Percentiles rank a stretch among this genome's conserved stretches.
Evolutionary conservation across 2,329 filamentous ascomycete species (phyloP).

Genomic region (Colletotrichum spaethianum): DNA sequence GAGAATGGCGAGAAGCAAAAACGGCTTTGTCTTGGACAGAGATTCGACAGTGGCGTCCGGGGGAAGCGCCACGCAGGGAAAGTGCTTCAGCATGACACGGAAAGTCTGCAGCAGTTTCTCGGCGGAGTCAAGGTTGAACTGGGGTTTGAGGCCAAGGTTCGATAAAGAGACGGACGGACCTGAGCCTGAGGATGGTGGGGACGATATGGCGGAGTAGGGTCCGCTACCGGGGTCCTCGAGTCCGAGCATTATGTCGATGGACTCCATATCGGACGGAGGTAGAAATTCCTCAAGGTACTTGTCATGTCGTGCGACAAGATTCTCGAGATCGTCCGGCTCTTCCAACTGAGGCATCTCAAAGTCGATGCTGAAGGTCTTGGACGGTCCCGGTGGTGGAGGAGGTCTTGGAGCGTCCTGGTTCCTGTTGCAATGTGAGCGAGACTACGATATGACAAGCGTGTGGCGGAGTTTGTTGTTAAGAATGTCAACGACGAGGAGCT

Average conservation of each 20-base stretch:
- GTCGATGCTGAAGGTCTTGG: constrained; percentile 68
- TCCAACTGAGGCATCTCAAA: constrained; percentile 60
- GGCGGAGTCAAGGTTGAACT: constrained; percentile 70
- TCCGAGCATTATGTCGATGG: constrained; percentile 33
- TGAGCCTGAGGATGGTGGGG: constrained; percentile 43
- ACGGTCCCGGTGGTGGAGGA: constrained; percentile 55
- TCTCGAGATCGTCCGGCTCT: constrained; percentile 58
- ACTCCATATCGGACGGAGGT: constrained; percentile 46
- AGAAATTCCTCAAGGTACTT: constrained; percentile 58
- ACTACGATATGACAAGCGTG: background rate
- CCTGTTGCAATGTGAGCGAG: constrained; percentile 43
- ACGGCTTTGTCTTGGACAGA: constrained; percentile 63
- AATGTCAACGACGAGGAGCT: constrained; percentile 40
- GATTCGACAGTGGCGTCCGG: constrained; percentile 58
- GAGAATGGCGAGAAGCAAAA: constrained; percentile 68
- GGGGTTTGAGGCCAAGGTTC: constrained; percentile 62
- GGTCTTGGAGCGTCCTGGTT: constrained; percentile 42
- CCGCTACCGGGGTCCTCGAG: constrained; percentile 17
- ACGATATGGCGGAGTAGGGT: constrained; percentile 36
- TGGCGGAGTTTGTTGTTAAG: background rate
- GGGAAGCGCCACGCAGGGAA: constrained; percentile 60
- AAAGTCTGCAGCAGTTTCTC: constrained; percentile 61
- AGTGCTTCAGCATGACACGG: constrained; percentile 57
- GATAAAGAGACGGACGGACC: constrained; percentile 51
- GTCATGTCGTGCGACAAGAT: constrained; percentile 60